A percentile compares a stretch with the other conserved stretches of the same genome.
Conservation (phyloP, 257 asterid genomes). For the Solanum piurae region DNA sequence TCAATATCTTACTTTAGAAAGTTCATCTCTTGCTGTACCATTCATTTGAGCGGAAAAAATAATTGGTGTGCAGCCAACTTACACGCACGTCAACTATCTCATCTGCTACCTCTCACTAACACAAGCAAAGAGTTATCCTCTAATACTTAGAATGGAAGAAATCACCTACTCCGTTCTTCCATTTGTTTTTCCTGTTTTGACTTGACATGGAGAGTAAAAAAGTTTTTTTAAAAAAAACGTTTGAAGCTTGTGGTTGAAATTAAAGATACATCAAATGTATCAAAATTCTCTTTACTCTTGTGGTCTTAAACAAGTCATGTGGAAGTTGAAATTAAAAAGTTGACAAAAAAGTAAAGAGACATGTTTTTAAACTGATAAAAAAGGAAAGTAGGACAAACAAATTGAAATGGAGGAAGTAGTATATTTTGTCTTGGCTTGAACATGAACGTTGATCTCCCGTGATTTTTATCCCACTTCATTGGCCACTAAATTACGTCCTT, state of each 20-base stretch:
- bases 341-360: too few species aligned
- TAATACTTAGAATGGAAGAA: not conserved
- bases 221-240: not conserved
- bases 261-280: too few species aligned
- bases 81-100: not conserved
- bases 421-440: not conserved
- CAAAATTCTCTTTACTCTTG: too few species aligned
- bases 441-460: not conserved
- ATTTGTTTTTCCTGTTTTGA: not conserved
- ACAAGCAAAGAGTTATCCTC: not conserved
- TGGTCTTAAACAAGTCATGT: too few species aligned
- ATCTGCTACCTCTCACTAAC: not conserved
- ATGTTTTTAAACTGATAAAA: too few species aligned
- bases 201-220: not conserved
- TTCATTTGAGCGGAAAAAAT: not conserved
- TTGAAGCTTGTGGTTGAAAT: too few species aligned
- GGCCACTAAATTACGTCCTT: not conserved
- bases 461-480: not conserved
- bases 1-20: not conserved
- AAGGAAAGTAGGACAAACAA: not conserved
- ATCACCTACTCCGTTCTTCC: not conserved
- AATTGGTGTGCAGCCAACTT: not conserved
- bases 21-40: not conserved
- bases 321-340: too few species aligned
- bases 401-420: accelerated